Evolutionary conservation across 371 early-diverging fungal genomes (phyloP), one percentile per base, ranked within the genome.

Genomic region (Rhizopus stolonifer): DNA sequence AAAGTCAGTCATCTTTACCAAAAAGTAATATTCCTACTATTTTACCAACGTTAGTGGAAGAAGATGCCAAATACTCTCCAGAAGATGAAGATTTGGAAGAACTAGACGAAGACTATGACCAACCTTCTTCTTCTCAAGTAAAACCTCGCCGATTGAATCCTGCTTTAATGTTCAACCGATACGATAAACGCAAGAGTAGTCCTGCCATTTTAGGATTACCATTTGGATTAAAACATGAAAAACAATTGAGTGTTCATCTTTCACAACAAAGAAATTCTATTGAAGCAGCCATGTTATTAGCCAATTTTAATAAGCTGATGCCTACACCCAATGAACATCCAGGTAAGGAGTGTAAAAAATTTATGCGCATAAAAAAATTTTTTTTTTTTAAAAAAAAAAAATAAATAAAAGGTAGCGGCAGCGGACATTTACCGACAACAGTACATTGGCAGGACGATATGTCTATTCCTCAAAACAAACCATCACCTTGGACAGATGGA

Each of bases 361-460:
- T 68, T 68, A 72, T 72, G 64, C 69, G 69, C 69, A 66, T 66
- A 62, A 67, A 58, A 56, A 39, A 48, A 40, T 29, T 50, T 55
- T 58, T 52, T 43, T 47, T 52, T 40, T 24, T 48, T 22, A 2
- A 3, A n/a, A 0, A 13, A 17, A 43, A 36, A 49, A 56, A 49
- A 13, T 15, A 49, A 50, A 26, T 47, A 22, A n/a, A n/a, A n/a
- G n/a, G n/a, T n/a, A n/a, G n/a, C 31, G 38, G 15, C 13, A n/a
- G 11, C 43, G 29, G 33, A 31, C 52, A 43, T 17, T 43, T 40
- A 9, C 65, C 54, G 42, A n/a, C n/a, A n/a, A n/a, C n/a, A n/a
- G n/a, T n/a, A n/a, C n/a, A n/a, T n/a, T 74, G 70, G 74, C 74
- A 74, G 52, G 75, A 74, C 60, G 75, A 74, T 39, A 62, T 69